Percentiles rank a stretch among this genome's conserved stretches.
Evolutionary conservation across 106 monocot genomes (phyloP).

Genomic region (Platanthera zijinensis): DNA sequence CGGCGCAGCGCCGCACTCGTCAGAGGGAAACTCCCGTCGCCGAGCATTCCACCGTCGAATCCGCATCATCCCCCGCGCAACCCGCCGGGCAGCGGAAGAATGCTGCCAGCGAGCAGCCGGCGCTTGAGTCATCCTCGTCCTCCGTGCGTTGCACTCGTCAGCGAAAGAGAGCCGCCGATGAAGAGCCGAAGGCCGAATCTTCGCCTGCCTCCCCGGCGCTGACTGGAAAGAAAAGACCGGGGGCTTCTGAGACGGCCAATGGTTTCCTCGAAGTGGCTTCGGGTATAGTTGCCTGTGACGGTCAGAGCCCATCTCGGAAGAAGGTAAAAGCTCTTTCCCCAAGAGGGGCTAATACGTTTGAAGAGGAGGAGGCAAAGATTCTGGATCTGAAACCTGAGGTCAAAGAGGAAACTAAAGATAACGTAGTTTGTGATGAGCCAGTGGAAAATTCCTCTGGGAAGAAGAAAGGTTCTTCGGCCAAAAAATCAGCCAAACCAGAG

Average conservation of each 20-base stretch:
- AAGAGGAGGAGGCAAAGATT: neutral
- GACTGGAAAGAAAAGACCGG: neutral
- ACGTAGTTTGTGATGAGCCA: neutral
- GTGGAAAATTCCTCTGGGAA: neutral
- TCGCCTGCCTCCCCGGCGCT: neutral
- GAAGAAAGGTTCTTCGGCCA: neutral
- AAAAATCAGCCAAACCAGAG: neutral
- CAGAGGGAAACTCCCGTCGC: neutral
- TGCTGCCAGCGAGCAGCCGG: neutral
- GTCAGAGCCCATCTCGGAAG: slow-evolving; percentile 2
- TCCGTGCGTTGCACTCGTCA: neutral
- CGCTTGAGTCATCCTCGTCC: neutral
- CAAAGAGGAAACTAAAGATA: neutral
- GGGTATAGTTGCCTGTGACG: neutral
- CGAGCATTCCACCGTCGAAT: neutral
- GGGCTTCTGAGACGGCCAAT: neutral
- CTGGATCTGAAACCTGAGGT: neutral
- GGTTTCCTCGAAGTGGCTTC: neutral
- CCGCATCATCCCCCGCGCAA: neutral
- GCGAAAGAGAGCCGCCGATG: neutral
- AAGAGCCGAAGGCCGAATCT: neutral
- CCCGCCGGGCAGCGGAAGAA: neutral
- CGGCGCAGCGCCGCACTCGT: neutral
- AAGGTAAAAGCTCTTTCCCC: neutral
- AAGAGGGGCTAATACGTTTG: neutral